Conservation (phyloP, 1,139 yeast genomes). For the Kurtzmaniella quercitrusa region DNA sequence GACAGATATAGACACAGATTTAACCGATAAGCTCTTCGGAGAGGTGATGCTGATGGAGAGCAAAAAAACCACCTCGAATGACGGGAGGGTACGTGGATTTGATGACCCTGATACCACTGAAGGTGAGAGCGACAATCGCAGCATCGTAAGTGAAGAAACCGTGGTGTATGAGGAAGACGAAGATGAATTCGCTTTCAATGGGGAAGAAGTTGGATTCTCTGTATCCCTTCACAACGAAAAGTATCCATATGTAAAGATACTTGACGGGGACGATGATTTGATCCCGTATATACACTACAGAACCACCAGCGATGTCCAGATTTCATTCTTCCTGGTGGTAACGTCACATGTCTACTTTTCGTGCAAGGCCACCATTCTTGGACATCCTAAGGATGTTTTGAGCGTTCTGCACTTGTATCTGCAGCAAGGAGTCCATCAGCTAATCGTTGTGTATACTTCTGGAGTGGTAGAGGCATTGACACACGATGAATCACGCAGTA, state of each 20-base stretch:
- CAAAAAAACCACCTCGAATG: conserved; percentile 1
- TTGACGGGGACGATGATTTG: conserved; percentile 2
- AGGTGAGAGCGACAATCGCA: neutral
- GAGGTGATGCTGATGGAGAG: conserved; percentile 7
- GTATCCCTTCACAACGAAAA: neutral
- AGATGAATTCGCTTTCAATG: conserved; percentile 9
- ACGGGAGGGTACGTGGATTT: neutral
- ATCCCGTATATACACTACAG: neutral
- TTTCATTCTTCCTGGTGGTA: neutral
- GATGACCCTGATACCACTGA: neutral
- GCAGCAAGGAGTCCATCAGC: neutral
- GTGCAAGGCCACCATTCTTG: neutral
- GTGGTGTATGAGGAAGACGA: conserved; percentile 19
- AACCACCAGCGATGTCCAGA: neutral
- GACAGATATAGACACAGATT: neutral
- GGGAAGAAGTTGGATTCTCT: neutral
- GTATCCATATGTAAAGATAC: neutral
- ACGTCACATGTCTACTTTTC: neutral
- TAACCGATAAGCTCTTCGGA: conserved; percentile 5
- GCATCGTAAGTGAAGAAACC: conserved; percentile 21
- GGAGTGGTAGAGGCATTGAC: conserved; percentile 3
- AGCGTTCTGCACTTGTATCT: neutral
- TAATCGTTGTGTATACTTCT: conserved; percentile 2
- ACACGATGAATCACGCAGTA: neutral
- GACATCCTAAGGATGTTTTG: neutral